phyloP scores from a whole-genome alignment of 106 monocot genomes.

The Dendrobium chrysotoxum region DNA sequence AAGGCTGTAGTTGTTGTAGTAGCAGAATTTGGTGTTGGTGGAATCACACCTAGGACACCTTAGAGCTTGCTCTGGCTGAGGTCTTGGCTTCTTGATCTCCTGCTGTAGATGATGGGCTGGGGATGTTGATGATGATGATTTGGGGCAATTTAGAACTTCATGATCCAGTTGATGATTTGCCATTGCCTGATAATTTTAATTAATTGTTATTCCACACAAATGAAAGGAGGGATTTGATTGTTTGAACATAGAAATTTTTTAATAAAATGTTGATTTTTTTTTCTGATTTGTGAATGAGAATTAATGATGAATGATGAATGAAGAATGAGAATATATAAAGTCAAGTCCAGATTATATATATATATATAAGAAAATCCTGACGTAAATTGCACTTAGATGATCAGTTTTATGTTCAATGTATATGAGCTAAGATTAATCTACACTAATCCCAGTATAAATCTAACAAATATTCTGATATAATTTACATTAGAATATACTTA shows the following conservation, averaged over 20 bases:
- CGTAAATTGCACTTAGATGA: too few species aligned
- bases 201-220: not conserved
- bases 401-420: too few species aligned
- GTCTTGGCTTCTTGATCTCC: constrained; percentile 22
- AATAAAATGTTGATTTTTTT: too few species aligned
- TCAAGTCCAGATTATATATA: too few species aligned
- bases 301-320: too few species aligned
- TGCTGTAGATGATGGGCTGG: constrained; percentile 20
- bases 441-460: too few species aligned
- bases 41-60: constrained; percentile 61
- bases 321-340: too few species aligned
- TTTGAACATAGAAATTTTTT: not conserved
- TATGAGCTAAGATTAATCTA: too few species aligned
- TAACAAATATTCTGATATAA: too few species aligned
- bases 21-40: constrained; percentile 18
- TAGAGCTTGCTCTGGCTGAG: constrained; percentile 37
- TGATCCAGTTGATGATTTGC: constrained; percentile 21
- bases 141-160: constrained; percentile 21
- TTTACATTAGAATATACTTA: too few species aligned
- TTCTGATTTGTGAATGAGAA: too few species aligned
- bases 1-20: constrained; percentile 65
- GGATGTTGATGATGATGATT: not conserved
- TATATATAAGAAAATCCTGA: too few species aligned
- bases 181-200: constrained; percentile 28
- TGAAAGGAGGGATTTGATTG: not conserved